phyloP scores from a whole-genome alignment of 2,329 filamentous ascomycete species.

The Zymoseptoria tritici region DNA sequence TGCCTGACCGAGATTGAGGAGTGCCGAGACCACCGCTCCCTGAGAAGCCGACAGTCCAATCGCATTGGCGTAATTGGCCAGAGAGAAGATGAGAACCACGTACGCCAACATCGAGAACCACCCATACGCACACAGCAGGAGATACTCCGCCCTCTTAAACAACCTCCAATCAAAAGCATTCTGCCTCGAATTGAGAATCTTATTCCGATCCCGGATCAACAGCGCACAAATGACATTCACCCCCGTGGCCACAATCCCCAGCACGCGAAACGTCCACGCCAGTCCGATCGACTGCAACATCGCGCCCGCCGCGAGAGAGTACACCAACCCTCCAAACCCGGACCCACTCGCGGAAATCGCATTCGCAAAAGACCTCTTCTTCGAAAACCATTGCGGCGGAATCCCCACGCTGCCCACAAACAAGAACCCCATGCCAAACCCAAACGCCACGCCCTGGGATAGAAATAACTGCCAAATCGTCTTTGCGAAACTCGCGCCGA shows the following conservation, averaged over 20 bases:
- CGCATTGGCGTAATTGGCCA: conserved; percentile 63
- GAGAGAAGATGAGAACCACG: conserved; percentile 66
- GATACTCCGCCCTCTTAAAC: conserved; percentile 55
- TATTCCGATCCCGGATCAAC: conserved; percentile 64
- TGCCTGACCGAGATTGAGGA: conserved; percentile 61
- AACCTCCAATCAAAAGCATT: conserved; percentile 58
- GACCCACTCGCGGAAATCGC: conserved; percentile 61
- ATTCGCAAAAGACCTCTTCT: conserved; percentile 60
- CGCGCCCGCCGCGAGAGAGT: conserved; percentile 59
- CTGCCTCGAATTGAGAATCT: conserved; percentile 59
- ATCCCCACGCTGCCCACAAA: conserved; percentile 64
- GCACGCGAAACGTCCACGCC: conserved; percentile 58
- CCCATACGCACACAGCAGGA: conserved; percentile 59
- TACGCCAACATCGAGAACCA: conserved; percentile 68
- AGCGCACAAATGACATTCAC: conserved; percentile 58
- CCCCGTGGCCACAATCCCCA: conserved; percentile 56
- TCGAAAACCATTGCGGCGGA: conserved; percentile 67
- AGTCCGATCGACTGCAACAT: conserved; percentile 60
- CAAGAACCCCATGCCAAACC: conserved; percentile 68
- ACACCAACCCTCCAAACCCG: conserved; percentile 66
- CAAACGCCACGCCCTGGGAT: conserved; percentile 67
- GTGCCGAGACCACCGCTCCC: conserved; percentile 62
- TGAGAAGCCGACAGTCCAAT: conserved; percentile 61
- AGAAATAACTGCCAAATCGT: conserved; percentile 71
- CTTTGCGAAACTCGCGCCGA: conserved; percentile 61